Conservation (phyloP, 1,284 basidiomycete species). For the Caloboletus firmus region DNA sequence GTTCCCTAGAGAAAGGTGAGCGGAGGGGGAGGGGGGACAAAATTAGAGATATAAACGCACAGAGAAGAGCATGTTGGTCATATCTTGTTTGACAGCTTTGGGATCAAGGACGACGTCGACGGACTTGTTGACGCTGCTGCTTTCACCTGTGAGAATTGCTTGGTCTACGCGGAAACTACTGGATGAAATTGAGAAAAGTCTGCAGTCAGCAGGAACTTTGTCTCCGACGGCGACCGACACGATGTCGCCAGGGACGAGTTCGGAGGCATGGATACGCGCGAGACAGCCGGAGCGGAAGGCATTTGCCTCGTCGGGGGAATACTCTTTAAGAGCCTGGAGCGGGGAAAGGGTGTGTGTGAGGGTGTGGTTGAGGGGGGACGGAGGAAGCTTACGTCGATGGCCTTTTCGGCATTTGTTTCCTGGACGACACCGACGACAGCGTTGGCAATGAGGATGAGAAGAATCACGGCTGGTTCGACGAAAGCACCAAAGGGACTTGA, state of each 20-base stretch:
- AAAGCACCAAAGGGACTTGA: slow-evolving; percentile 77
- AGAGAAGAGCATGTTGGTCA: slow-evolving; percentile 92
- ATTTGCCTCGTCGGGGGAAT: slow-evolving; percentile 92
- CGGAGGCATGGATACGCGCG: slow-evolving; percentile 76
- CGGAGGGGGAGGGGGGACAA: neutral
- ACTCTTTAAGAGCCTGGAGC: slow-evolving; percentile 84
- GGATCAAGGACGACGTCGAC: slow-evolving; percentile 63
- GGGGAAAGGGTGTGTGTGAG: slow-evolving; percentile 1
- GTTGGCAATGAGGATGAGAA: slow-evolving; percentile 91
- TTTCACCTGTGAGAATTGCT: slow-evolving; percentile 93
- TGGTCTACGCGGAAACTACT: slow-evolving; percentile 93
- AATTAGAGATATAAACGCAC: slow-evolving; percentile 38
- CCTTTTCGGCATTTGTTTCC: slow-evolving; percentile 91
- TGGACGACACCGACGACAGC: slow-evolving; percentile 94
- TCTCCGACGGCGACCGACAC: slow-evolving; percentile 89
- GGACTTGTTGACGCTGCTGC: slow-evolving; percentile 82
- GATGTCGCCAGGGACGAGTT: slow-evolving; percentile 93
- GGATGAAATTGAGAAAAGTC: slow-evolving; percentile 84
- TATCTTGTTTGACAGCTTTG: slow-evolving; percentile 91
- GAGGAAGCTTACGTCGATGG: slow-evolving; percentile 78
- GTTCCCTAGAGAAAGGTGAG: slow-evolving; percentile 65
- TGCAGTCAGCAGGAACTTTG: slow-evolving; percentile 91
- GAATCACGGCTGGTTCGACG: slow-evolving; percentile 90
- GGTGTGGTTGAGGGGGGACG: neutral
- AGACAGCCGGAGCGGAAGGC: slow-evolving; percentile 77